Conservation (phyloP, 257 asterid genomes). For the Cruciata laevipes region DNA sequence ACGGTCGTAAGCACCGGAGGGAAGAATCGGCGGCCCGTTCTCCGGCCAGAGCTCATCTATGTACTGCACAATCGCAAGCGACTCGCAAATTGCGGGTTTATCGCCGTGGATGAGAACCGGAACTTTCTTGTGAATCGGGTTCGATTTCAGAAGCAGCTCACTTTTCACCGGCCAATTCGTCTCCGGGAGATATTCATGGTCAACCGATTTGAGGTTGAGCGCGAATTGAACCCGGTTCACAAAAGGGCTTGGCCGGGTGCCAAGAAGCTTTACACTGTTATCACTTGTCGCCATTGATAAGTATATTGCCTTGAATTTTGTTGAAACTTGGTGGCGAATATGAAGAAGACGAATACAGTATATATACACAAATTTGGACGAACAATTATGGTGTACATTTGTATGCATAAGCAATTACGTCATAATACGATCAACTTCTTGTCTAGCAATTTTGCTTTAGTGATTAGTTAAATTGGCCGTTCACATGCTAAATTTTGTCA, state of each 20-base stretch:
- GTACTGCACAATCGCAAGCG: slow-evolving; percentile 39
- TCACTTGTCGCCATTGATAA: slow-evolving; percentile 29
- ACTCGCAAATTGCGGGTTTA: slow-evolving; percentile 29
- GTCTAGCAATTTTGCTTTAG: too few species aligned
- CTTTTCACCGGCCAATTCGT: slow-evolving; percentile 21
- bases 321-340: too few species aligned
- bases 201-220: slow-evolving; percentile 37
- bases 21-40: slow-evolving; percentile 29
- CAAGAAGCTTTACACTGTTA: slow-evolving; percentile 30
- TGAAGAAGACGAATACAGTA: too few species aligned
- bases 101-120: slow-evolving; percentile 45
- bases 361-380: too few species aligned
- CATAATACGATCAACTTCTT: too few species aligned
- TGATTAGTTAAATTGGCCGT: too few species aligned
- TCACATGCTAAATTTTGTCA: too few species aligned
- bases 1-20: slow-evolving; percentile 32
- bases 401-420: too few species aligned
- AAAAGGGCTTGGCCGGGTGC: slow-evolving; percentile 29
- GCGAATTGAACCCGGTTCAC: slow-evolving; percentile 37
- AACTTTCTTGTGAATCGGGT: slow-evolving; percentile 46
- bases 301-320: neutral
- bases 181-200: slow-evolving; percentile 32
- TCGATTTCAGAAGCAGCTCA: slow-evolving; percentile 34
- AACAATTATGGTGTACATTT: too few species aligned
- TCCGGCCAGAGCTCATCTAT: slow-evolving; percentile 32